Evolutionary conservation across 1,284 basidiomycete genomes (phyloP), one percentile per base, ranked within the genome.

Genomic region (Porogramme epimiltina): DNA sequence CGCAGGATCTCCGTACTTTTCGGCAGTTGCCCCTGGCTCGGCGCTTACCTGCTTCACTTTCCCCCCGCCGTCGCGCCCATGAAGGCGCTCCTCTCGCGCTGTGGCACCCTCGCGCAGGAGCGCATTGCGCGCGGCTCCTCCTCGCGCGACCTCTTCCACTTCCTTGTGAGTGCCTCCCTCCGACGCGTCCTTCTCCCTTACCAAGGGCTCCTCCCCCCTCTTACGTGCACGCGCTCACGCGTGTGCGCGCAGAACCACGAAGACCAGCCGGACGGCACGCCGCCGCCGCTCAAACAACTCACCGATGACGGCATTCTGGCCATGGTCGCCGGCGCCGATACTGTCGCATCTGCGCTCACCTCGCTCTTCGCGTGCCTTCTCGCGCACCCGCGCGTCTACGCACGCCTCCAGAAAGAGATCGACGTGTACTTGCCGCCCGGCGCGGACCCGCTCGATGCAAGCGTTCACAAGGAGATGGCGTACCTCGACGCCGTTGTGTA

Each of bases 401-500:
- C 48, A 22, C 55, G 54, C 3, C 50, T 68, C 0, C 65, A 62
- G 36, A 50, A 42, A 4, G 70, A 71, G 45, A 49, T 70, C n/a
- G 70, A 71, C 42, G 49, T 43, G 4, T 60, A 54, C 24, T 70
- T 66, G 40, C 63, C 65, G 0, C 42, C 46, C 5, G 65, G 61
- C 9, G 59, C 64, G 37, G 45, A 64, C 36, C 51, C 64, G 2
- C 38, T 63, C 16, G 59, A 66, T 34, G 45, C 57, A 2, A 37
- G 44, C 25, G 52, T 58, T 19, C 60, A 66, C 37, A 51, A 45
- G 1, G 52, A 66, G 1, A 65, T 73, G 63, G 49, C 56, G 4
- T 72, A 62, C 51, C 56, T 73, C 4, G 65, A 62, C 34, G 70
- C 68, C 36, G 53, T 56, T n/a, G 63, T 68, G 66, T 68, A 42